These are phyloP conservation scores for Elongisporangium prolatum DNA, from an alignment of 352 stramenopile species.

Conservation along the genomic window DNA sequence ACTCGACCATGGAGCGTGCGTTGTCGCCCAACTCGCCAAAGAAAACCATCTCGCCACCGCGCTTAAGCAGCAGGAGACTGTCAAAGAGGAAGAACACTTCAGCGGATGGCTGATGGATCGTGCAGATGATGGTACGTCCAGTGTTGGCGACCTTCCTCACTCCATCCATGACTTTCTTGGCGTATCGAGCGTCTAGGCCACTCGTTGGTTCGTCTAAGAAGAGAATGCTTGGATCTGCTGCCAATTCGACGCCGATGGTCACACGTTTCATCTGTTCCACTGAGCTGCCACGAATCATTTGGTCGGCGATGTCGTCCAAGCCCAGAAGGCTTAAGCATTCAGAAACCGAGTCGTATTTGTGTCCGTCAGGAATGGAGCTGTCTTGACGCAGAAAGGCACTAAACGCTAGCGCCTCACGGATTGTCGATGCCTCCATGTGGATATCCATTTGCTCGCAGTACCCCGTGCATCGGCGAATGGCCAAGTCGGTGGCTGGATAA, in stretches of 20 bases:
- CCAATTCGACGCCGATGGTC: slow-evolving; percentile 87
- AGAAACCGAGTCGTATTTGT: slow-evolving; percentile 32
- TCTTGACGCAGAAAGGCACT: slow-evolving; percentile 70
- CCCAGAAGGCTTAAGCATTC: slow-evolving; percentile 40
- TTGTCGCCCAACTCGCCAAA: slow-evolving; percentile 29
- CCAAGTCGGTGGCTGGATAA: slow-evolving; percentile 22
- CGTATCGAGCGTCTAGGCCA: slow-evolving; percentile 78
- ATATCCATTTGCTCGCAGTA: slow-evolving; percentile 82
- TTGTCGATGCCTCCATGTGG: slow-evolving; percentile 76
- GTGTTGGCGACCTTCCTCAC: slow-evolving; percentile 74
- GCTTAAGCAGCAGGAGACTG: no score
- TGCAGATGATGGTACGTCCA: slow-evolving; percentile 75
- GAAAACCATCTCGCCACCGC: slow-evolving; percentile 34
- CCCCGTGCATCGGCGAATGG: slow-evolving; percentile 27
- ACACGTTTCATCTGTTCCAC: slow-evolving; percentile 44
- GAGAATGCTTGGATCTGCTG: slow-evolving; percentile 69
- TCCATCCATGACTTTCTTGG: slow-evolving; percentile 78
- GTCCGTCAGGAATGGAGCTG: slow-evolving; percentile 18
- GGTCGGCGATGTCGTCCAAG: slow-evolving; percentile 28
- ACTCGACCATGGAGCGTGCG: slow-evolving; percentile 20
- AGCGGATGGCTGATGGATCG: slow-evolving; percentile 85
- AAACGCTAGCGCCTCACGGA: slow-evolving; percentile 85
- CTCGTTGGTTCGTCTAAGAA: slow-evolving; percentile 86
- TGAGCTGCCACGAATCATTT: slow-evolving; percentile 28
- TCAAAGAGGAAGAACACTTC: slow-evolving; percentile 85